Percentiles rank a stretch among this genome's conserved stretches.
These are phyloP conservation scores for Trifolium dubium DNA, from an alignment of 306 rosid genomes.

Conservation along the genomic window DNA sequence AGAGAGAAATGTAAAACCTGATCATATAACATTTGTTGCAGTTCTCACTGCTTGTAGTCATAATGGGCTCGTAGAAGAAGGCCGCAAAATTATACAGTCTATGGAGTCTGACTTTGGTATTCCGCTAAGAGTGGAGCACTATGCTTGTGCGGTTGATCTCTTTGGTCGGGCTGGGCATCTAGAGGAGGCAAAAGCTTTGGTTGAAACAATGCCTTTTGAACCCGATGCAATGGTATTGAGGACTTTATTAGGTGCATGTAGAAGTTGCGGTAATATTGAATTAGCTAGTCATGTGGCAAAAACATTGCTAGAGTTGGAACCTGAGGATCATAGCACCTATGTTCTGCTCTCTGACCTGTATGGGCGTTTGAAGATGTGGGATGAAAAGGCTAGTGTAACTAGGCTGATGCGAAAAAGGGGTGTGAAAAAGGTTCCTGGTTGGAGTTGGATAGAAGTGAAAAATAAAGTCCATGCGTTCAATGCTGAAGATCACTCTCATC, in stretches of 20 bases:
- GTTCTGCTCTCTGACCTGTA: slow-evolving; percentile 75
- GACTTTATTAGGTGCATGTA: slow-evolving; percentile 82
- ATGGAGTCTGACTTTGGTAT: slow-evolving; percentile 68
- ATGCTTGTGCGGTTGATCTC: slow-evolving; percentile 83
- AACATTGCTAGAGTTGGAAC: slow-evolving; percentile 66
- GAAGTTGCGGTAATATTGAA: slow-evolving; percentile 73
- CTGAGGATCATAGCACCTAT: slow-evolving; percentile 81
- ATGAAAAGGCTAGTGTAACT: slow-evolving; percentile 65
- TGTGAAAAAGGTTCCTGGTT: slow-evolving; percentile 83
- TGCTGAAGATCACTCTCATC: slow-evolving; percentile 77
- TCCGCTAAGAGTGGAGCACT: slow-evolving; percentile 72
- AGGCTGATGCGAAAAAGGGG: slow-evolving; percentile 80
- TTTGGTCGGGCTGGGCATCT: slow-evolving; percentile 71
- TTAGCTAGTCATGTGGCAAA: slow-evolving; percentile 73
- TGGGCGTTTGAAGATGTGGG: slow-evolving; percentile 70
- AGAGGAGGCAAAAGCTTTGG: slow-evolving; percentile 67
- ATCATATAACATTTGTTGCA: slow-evolving; percentile 87
- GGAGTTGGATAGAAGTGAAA: slow-evolving; percentile 85
- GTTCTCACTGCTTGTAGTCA: slow-evolving; percentile 88
- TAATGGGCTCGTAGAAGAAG: slow-evolving; percentile 75
- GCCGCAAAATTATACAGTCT: slow-evolving; percentile 51
- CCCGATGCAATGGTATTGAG: slow-evolving; percentile 72
- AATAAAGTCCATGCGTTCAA: slow-evolving; percentile 78
- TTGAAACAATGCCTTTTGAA: slow-evolving; percentile 71
- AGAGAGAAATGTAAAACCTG: slow-evolving; percentile 66